Percentiles rank a stretch among this genome's conserved stretches.
phyloP scores from a whole-genome alignment of 768 basidiomycete genomes.

The Podaxis sp. region DNA sequence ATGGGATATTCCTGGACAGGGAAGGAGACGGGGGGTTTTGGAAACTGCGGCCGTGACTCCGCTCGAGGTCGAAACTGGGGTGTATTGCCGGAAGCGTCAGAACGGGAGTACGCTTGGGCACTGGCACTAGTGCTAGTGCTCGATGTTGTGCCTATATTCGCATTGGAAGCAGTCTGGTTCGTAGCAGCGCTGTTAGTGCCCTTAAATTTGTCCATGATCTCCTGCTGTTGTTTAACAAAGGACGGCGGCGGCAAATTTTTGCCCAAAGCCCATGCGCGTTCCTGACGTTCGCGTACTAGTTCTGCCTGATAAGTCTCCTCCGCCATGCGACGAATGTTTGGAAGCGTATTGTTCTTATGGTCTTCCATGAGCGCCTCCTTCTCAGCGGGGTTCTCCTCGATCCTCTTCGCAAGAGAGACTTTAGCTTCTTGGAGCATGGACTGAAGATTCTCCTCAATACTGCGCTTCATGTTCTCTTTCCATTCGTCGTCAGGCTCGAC shows the following conservation, averaged over 20 bases:
- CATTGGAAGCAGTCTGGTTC: constrained; percentile 8
- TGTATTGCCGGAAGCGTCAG: not conserved
- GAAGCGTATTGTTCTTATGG: constrained; percentile 34
- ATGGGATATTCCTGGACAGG: not conserved
- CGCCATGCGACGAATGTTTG: constrained; percentile 38
- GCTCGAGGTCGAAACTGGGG: not conserved
- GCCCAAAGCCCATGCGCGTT: constrained; percentile 45
- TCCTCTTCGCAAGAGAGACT: constrained; percentile 47
- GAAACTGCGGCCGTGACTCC: not conserved
- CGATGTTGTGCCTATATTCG: constrained; percentile 7
- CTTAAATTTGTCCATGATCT: constrained; percentile 47
- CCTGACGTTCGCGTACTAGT: constrained; percentile 44
- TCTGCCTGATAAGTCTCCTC: constrained; percentile 40
- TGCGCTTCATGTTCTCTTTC: constrained; percentile 39
- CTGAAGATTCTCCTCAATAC: constrained; percentile 44
- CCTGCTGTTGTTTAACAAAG: constrained; percentile 31
- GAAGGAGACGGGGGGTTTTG: not conserved
- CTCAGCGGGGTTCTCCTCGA: constrained; percentile 38
- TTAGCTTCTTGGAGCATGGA: constrained; percentile 58
- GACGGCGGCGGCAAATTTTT: constrained; percentile 23
- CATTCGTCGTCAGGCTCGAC: constrained; percentile 52
- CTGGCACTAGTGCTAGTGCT: not conserved
- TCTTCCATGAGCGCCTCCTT: constrained; percentile 27
- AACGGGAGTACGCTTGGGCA: not conserved
- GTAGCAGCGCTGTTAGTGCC: constrained; percentile 13